Conservation (phyloP, 2,329 filamentous ascomycete species). For the Hypoxylon sp. region DNA sequence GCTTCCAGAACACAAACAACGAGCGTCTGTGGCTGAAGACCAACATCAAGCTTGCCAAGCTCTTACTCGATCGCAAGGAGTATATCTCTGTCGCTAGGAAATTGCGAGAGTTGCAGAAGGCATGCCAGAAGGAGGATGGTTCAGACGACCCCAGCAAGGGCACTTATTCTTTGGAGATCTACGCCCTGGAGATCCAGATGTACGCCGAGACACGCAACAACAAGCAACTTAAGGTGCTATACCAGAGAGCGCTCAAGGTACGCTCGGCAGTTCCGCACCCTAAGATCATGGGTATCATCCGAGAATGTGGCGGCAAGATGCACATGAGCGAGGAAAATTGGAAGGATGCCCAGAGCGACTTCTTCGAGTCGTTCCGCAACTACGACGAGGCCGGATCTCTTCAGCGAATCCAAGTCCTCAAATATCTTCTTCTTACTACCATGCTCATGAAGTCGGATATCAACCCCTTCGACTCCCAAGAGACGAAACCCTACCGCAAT, state of each 20-base stretch:
- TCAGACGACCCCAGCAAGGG: slow-evolving; percentile 93
- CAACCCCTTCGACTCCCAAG: slow-evolving; percentile 98
- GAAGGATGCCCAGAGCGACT: slow-evolving; percentile 96
- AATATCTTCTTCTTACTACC: slow-evolving; percentile 93
- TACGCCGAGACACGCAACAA: slow-evolving; percentile 96
- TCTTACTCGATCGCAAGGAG: slow-evolving; percentile 91
- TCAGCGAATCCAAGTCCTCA: slow-evolving; percentile 95
- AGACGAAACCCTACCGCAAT: slow-evolving; percentile 97
- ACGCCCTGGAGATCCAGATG: slow-evolving; percentile 98
- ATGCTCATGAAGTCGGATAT: slow-evolving; percentile 99
- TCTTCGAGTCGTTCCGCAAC: slow-evolving; percentile 98
- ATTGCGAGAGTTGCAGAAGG: slow-evolving; percentile 85
- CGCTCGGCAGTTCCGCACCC: slow-evolving; percentile 97
- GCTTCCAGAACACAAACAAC: slow-evolving; percentile 97
- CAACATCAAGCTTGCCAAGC: slow-evolving; percentile 92
- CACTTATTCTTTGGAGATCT: slow-evolving; percentile 94
- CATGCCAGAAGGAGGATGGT: slow-evolving; percentile 88
- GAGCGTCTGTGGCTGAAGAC: slow-evolving; percentile 98
- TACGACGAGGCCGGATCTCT: slow-evolving; percentile 98
- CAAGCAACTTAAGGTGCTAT: slow-evolving; percentile 92
- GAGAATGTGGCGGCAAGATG: slow-evolving; percentile 99
- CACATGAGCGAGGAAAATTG: slow-evolving; percentile 99
- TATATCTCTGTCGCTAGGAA: slow-evolving; percentile 83
- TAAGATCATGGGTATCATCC: slow-evolving; percentile 98
- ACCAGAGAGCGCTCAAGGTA: slow-evolving; percentile 89